These are phyloP conservation scores for Ceratobasidium sp. DNA, from an alignment of 1,284 basidiomycete genomes.

Conservation along the genomic window DNA sequence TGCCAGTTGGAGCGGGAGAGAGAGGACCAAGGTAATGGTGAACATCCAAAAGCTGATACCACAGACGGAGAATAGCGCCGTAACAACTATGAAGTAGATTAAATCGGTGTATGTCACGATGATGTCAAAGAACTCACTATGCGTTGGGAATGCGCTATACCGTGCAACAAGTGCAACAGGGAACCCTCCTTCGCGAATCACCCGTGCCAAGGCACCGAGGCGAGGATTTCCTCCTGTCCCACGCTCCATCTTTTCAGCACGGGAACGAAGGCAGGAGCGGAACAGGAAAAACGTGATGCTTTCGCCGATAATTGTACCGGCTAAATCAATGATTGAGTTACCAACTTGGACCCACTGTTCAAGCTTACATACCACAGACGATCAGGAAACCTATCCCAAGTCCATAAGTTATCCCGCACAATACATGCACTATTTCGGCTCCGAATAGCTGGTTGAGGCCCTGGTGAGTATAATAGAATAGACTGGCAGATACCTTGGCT, in stretches of 20 bases:
- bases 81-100: neutral
- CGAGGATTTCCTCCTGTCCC: conserved; percentile 5
- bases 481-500: neutral
- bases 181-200: conserved; percentile 35
- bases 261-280: conserved; percentile 26
- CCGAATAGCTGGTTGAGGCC: conserved; percentile 6
- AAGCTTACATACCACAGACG: conserved; percentile 5
- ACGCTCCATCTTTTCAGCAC: conserved; percentile 24
- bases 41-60: conserved; percentile 19
- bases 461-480: neutral
- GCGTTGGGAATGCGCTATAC: conserved; percentile 26
- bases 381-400: conserved; percentile 23
- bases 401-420: conserved; percentile 28
- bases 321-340: neutral
- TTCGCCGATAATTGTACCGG: conserved; percentile 14
- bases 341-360: neutral
- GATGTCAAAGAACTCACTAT: neutral
- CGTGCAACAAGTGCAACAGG: conserved; percentile 8
- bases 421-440: conserved; percentile 25
- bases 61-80: conserved; percentile 16
- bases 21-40: conserved; percentile 15
- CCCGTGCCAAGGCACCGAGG: conserved; percentile 22
- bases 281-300: conserved; percentile 20
- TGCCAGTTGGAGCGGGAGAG: conserved; percentile 27
- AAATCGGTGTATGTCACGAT: neutral